phyloP scores from a whole-genome alignment of 2,329 filamentous ascomycete genomes.

The Scolecobasidium constrictum region DNA sequence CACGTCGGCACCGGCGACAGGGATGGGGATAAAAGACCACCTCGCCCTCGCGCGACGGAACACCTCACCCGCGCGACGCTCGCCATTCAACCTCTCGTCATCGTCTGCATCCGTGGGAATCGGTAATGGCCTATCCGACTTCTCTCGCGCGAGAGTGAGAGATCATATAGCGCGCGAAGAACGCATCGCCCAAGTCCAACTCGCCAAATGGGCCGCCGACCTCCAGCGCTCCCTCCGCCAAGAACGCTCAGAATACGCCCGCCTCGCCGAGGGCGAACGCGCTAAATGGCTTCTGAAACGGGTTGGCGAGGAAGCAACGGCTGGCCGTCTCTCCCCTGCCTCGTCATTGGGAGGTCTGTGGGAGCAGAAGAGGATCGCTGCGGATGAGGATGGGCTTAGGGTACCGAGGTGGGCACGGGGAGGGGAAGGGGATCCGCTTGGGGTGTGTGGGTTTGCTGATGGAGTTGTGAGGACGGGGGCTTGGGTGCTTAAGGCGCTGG shows the following conservation, averaged over 20 bases:
- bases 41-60: conserved; percentile 1
- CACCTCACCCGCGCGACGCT: not conserved
- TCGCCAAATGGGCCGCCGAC: conserved; percentile 75
- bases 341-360: not conserved
- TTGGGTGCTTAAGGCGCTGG: conserved; percentile 61
- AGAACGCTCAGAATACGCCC: conserved; percentile 59
- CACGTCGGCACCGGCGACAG: not conserved
- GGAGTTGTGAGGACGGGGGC: conserved; percentile 54
- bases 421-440: conserved; percentile 64
- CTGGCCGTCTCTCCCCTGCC: not conserved
- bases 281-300: conserved; percentile 61
- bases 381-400: conserved; percentile 12
- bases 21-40: not conserved
- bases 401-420: conserved; percentile 16
- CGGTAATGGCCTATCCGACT: conserved; percentile 39
- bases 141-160: conserved; percentile 37
- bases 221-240: conserved; percentile 65
- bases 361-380: not conserved
- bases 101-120: conserved; percentile 20
- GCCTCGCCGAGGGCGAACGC: conserved; percentile 48
- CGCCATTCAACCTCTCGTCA: conserved; percentile 15
- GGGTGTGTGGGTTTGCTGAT: conserved; percentile 59
- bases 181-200: conserved; percentile 52
- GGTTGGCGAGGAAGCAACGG: conserved; percentile 19
- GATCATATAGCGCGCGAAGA: conserved; percentile 48